phyloP scores from a whole-genome alignment of 176 grass and related monocot genomes.

The Hyparrhenia diplandra region DNA sequence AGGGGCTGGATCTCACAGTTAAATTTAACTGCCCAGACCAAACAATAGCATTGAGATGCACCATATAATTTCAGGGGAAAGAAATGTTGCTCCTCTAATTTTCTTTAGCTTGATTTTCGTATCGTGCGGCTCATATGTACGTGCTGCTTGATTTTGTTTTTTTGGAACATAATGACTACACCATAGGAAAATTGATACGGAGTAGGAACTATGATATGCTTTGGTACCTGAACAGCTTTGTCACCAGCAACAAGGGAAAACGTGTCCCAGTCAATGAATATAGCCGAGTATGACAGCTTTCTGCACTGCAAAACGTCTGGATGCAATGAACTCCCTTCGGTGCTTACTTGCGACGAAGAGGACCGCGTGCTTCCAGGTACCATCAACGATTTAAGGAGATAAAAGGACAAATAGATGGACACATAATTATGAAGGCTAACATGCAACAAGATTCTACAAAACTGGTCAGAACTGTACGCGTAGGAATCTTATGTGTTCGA shows the following conservation, averaged over 20 bases:
- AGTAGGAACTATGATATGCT: neutral
- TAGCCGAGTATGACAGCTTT: neutral
- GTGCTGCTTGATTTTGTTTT: neutral
- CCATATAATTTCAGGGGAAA: neutral
- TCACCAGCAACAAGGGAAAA: neutral
- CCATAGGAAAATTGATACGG: neutral
- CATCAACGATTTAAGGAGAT: neutral
- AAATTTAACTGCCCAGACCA: neutral
- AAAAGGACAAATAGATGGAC: neutral
- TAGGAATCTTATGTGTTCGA: neutral
- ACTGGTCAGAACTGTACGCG: neutral
- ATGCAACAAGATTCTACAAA: slow-evolving; percentile 11
- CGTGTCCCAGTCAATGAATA: neutral
- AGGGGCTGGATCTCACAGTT: neutral
- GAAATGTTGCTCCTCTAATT: neutral
- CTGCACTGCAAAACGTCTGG: neutral
- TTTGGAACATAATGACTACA: neutral
- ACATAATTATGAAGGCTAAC: neutral
- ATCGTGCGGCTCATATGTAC: neutral
- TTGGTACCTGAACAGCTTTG: neutral
- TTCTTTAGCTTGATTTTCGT: neutral
- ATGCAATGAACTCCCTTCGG: slow-evolving; percentile 14
- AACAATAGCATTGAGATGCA: neutral
- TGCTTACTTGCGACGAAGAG: slow-evolving; percentile 8
- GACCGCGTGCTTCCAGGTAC: neutral